These are phyloP conservation scores for Sugiyamaella novakii DNA, from an alignment of 1,139 yeast species.

Conservation along the genomic window DNA sequence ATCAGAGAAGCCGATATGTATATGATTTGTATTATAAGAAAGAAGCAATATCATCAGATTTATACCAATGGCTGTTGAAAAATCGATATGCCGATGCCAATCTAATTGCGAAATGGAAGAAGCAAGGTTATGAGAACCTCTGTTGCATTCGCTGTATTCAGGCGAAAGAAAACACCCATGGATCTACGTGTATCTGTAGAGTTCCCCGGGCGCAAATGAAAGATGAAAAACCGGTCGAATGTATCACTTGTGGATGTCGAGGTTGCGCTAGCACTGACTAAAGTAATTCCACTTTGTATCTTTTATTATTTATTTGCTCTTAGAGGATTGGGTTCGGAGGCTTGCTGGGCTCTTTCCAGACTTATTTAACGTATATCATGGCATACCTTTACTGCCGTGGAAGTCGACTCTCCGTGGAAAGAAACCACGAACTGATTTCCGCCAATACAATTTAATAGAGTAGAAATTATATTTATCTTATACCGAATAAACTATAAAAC, in stretches of 20 bases:
- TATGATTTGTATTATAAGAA: slow-evolving; percentile 73
- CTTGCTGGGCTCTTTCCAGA: too few species aligned
- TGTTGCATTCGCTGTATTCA: slow-evolving; percentile 85
- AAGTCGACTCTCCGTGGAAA: too few species aligned
- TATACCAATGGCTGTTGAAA: slow-evolving; percentile 77
- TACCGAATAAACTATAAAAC: slow-evolving; percentile 6
- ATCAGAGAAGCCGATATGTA: slow-evolving; percentile 75
- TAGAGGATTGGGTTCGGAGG: too few species aligned
- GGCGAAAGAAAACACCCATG: slow-evolving; percentile 62
- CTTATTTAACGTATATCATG: too few species aligned
- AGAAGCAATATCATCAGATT: slow-evolving; percentile 62
- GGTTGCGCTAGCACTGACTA: slow-evolving; percentile 87
- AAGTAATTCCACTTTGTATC: slow-evolving; percentile 13
- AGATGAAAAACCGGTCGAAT: slow-evolving; percentile 50
- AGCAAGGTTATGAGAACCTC: slow-evolving; percentile 82
- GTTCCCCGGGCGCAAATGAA: slow-evolving; percentile 64
- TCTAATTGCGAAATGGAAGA: slow-evolving; percentile 88
- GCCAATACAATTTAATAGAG: too few species aligned
- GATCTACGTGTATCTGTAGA: slow-evolving; percentile 78
- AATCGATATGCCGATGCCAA: slow-evolving; percentile 69
- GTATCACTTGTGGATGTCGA: slow-evolving; percentile 85
- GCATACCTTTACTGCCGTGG: too few species aligned
- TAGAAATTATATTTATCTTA: not conserved
- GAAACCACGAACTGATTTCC: too few species aligned
- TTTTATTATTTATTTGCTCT: slow-evolving; percentile 15